A percentile compares a stretch with the other conserved stretches of the same genome.
Conservation (phyloP, 495 filamentous ascomycete species). For the Trypethelium eluteriae region DNA sequence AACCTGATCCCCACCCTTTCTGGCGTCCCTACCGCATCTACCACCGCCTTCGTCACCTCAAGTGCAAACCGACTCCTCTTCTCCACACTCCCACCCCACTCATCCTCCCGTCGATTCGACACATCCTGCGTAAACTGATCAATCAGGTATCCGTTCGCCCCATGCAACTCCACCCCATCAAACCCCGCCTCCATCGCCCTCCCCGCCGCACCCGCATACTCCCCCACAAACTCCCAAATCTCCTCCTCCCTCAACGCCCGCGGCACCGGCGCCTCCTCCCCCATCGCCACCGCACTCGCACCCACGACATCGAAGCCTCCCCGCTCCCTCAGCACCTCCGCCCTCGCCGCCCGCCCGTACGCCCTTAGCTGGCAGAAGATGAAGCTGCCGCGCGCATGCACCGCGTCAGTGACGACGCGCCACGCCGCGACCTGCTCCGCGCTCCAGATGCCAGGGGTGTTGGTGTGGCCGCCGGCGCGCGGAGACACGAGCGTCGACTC, state of each 20-base stretch:
- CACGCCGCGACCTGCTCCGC: conserved; percentile 54
- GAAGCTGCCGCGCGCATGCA: conserved; percentile 55
- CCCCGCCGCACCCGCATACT: conserved; percentile 54
- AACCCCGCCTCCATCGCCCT: conserved; percentile 65
- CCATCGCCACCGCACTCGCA: conserved; percentile 39
- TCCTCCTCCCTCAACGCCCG: conserved; percentile 48
- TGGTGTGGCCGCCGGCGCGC: conserved; percentile 44
- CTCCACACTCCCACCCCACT: conserved; percentile 65
- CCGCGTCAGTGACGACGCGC: conserved; percentile 55
- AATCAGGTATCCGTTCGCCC: conserved; percentile 65
- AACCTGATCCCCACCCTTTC: conserved; percentile 56
- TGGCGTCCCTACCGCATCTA: conserved; percentile 51
- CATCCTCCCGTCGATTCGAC: conserved; percentile 56
- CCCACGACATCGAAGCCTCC: conserved; percentile 26
- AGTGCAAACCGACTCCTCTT: conserved; percentile 58
- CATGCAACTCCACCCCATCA: conserved; percentile 70
- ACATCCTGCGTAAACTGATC: conserved; percentile 65
- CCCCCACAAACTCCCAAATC: conserved; percentile 48
- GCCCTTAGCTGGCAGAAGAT: conserved; percentile 66
- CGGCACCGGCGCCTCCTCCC: conserved; percentile 38
- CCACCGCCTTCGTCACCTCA: conserved; percentile 57
- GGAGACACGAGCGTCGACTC: conserved; percentile 60
- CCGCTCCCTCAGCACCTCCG: conserved; percentile 36
- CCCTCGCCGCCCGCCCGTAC: conserved; percentile 50
- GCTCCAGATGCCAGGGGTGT: conserved; percentile 58